A percentile compares a stretch with the other conserved stretches of the same genome.
These are phyloP conservation scores for Saccharomycopsis selenospora DNA, from an alignment of 805 yeast genomes.

Conservation along the genomic window DNA sequence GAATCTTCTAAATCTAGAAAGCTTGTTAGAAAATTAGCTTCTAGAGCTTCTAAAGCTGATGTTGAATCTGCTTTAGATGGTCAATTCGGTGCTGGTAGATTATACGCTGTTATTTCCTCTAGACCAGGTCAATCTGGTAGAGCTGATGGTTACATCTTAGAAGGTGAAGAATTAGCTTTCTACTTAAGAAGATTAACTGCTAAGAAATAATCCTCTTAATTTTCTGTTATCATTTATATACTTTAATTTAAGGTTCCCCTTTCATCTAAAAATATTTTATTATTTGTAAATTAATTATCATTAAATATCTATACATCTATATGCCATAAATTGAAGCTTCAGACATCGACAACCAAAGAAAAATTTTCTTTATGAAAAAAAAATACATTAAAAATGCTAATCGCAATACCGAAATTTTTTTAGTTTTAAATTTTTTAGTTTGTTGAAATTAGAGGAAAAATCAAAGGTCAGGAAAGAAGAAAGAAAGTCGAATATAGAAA, in stretches of 20 bases:
- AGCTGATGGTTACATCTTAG: slow-evolving; percentile 99
- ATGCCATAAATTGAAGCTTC: too few relatives aligned
- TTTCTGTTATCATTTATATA: slow-evolving; percentile 21
- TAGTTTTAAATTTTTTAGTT: too few relatives aligned
- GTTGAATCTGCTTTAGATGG: slow-evolving; percentile 86
- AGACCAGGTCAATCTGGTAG: slow-evolving; percentile 99
- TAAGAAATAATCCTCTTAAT: slow-evolving; percentile 99
- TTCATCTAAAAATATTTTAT: too few relatives aligned
- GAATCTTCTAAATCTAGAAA: slow-evolving; percentile 56
- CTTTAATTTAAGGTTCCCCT: neutral
- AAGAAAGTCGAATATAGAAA: too few relatives aligned
- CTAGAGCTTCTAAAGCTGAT: slow-evolving; percentile 80
- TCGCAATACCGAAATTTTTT: too few relatives aligned
- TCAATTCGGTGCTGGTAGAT: slow-evolving; percentile 98
- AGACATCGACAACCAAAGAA: too few relatives aligned
- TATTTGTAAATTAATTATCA: too few relatives aligned
- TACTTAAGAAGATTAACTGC: slow-evolving; percentile 99
- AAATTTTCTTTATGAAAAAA: too few relatives aligned
- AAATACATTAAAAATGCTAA: too few relatives aligned
- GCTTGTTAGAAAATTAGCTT: slow-evolving; percentile 68
- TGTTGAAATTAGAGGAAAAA: too few relatives aligned
- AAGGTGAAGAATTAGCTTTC: slow-evolving; percentile 99
- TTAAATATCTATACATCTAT: too few relatives aligned
- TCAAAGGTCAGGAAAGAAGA: too few relatives aligned
- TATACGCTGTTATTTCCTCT: slow-evolving; percentile 96